Evolutionary conservation across 73 alveolate species (phyloP).

Genomic region (Tetrahymena elliotti): DNA sequence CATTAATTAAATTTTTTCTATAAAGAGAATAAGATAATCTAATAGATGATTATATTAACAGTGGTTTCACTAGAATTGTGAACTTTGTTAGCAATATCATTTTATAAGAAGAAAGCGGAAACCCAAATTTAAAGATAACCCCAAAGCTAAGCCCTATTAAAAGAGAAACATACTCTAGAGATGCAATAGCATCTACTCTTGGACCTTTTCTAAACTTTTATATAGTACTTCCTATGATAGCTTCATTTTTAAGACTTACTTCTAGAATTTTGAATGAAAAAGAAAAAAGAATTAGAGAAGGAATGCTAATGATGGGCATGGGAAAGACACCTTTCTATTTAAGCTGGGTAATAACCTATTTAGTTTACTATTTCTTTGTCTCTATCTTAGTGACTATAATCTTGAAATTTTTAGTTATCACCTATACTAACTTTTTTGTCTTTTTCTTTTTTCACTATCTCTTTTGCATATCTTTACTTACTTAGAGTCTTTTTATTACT

Average conservation of each 20-base stretch:
- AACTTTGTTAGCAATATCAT: not conserved
- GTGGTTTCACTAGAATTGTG: not conserved
- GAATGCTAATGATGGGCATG: constrained; percentile 57
- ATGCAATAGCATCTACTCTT: not conserved
- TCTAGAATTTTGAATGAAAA: constrained; percentile 66
- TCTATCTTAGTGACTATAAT: constrained; percentile 44
- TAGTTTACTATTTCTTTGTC: constrained; percentile 12
- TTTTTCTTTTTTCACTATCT: constrained; percentile 14
- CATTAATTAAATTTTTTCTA: not conserved
- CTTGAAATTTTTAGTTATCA: not conserved
- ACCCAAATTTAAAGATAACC: not conserved
- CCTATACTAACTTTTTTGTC: constrained; percentile 19
- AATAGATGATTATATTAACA: not conserved
- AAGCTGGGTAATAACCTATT: constrained; percentile 53
- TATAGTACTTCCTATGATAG: constrained; percentile 51
- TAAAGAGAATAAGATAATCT: not conserved
- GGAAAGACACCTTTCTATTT: constrained; percentile 47
- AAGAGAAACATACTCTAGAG: not conserved
- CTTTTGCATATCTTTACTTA: constrained; percentile 24
- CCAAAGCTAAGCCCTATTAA: not conserved
- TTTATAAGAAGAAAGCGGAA: not conserved
- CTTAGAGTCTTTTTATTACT: constrained; percentile 45
- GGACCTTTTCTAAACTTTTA: not conserved
- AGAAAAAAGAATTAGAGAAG: constrained; percentile 63
- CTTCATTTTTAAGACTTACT: constrained; percentile 61